Percentiles rank a stretch among this genome's conserved stretches.
phyloP scores from a whole-genome alignment of 179 eudicot genomes.

The Amaranthus tricolor region DNA sequence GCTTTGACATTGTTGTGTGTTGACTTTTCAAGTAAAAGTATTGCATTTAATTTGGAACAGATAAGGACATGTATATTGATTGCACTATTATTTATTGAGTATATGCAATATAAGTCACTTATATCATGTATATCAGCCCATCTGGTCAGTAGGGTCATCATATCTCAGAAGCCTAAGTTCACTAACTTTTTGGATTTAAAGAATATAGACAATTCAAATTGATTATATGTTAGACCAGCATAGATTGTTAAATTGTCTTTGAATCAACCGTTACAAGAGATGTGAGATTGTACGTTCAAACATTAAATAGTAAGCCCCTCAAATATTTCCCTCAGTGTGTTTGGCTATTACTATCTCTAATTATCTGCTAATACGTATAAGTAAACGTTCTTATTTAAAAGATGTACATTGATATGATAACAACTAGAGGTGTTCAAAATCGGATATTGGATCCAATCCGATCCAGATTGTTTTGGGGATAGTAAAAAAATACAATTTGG shows the following conservation, averaged over 20 bases:
- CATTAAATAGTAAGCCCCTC: neutral
- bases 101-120: neutral
- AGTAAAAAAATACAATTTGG: too few relatives aligned
- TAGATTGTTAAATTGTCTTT: neutral
- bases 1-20: too few relatives aligned
- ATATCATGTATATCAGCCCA: neutral
- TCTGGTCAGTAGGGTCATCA: neutral
- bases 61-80: neutral
- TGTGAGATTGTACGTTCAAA: neutral
- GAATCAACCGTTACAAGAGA: neutral
- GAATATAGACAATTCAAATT: neutral
- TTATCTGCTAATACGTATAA: too few relatives aligned
- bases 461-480: too few relatives aligned
- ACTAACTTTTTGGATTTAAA: neutral
- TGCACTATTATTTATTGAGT: neutral
- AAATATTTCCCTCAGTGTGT: neutral
- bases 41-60: too few relatives aligned
- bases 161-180: neutral
- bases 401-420: too few relatives aligned
- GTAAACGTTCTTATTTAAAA: too few relatives aligned
- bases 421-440: too few relatives aligned
- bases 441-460: too few relatives aligned
- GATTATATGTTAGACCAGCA: neutral
- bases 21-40: neutral
- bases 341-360: too few relatives aligned